Conservation (phyloP, 305 asterid genomes). For the Fraxinus albicans region DNA sequence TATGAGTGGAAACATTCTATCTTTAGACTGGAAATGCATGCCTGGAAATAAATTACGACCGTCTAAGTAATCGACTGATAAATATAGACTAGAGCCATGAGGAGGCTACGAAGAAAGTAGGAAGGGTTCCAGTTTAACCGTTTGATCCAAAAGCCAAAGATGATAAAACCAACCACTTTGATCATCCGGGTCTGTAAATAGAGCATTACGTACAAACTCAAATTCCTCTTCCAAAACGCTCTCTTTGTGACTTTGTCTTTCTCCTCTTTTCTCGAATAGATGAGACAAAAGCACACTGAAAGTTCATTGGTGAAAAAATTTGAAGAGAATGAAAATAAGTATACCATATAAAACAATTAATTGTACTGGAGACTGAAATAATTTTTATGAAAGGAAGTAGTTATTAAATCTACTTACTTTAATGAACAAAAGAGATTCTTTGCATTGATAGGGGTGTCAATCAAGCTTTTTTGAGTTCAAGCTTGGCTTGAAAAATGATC, state of each 20-base stretch:
- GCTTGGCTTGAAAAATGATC: background rate
- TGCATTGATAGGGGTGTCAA: background rate
- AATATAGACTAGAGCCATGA: slow-evolving; percentile 45
- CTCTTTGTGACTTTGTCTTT: slow-evolving; percentile 54
- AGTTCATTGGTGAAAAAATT: background rate
- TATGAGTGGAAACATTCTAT: slow-evolving; percentile 58
- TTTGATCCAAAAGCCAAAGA: slow-evolving; percentile 88
- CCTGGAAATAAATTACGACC: slow-evolving; percentile 33
- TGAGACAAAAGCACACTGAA: slow-evolving; percentile 71
- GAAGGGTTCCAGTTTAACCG: slow-evolving; percentile 53
- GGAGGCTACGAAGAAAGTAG: slow-evolving; percentile 86
- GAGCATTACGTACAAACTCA: slow-evolving; percentile 83
- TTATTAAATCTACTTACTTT: background rate
- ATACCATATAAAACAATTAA: background rate
- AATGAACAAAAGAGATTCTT: background rate
- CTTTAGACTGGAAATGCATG: slow-evolving; percentile 37
- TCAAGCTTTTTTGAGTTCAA: background rate
- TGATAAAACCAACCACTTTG: slow-evolving; percentile 99
- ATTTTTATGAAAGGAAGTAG: background rate
- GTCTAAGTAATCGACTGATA: slow-evolving; percentile 36
- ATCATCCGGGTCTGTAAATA: slow-evolving; percentile 96
- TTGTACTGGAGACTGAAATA: background rate
- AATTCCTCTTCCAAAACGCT: slow-evolving; percentile 66
- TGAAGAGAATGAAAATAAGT: too few relatives aligned
- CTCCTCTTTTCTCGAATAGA: slow-evolving; percentile 51